Base-by-base conservation (phyloP, 345 rosid species). In the Isatis tinctoria region DNA sequence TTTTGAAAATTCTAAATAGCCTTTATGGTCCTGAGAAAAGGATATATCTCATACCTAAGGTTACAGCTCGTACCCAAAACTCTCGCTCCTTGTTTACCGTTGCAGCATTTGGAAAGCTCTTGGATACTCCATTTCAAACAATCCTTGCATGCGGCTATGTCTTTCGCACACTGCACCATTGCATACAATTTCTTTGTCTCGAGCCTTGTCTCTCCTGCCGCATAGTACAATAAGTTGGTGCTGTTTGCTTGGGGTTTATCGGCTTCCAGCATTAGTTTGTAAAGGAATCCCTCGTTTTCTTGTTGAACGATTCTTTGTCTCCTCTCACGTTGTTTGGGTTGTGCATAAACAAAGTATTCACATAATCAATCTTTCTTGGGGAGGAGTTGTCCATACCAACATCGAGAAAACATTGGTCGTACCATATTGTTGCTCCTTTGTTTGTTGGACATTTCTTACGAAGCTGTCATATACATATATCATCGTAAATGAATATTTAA, bases 391-490 rank as follows among this genome's bases (percentile, higher is more conserved):
- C 4, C 32, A 5, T 28, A 28, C 32, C 32, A 3, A 28, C 4
- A 76, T 88, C 85, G 53, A 88, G 35, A 17, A 84, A 68, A 53
- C 93, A 88, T 27, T 83, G 17, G 5, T 86, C 87, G 32, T 85
- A 83, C 82, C 83, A 81, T n/a, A 86, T 71, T 36, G 76, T 43
- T 1, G 73, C 85, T 1, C 48, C 73, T 64, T 76, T 83, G 76
- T 76, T 27, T 54, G 26, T 2, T 0, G 82, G 87, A 60, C 89
- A 88, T 16, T 40, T 67, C 51, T 69, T 62, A 41, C 60, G 67
- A 37, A 39, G 4, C 65, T 39, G 65, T 20, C 16, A 36, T 10
- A 36, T 8, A 18, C 20, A 27, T 16, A 44, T 4, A 28, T 28
- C 32, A 28, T 2, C 4, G 3, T 28, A 28, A 28, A 28, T 5